phyloP scores from a whole-genome alignment of 129 eudicot species.

The Mikania micrantha region DNA sequence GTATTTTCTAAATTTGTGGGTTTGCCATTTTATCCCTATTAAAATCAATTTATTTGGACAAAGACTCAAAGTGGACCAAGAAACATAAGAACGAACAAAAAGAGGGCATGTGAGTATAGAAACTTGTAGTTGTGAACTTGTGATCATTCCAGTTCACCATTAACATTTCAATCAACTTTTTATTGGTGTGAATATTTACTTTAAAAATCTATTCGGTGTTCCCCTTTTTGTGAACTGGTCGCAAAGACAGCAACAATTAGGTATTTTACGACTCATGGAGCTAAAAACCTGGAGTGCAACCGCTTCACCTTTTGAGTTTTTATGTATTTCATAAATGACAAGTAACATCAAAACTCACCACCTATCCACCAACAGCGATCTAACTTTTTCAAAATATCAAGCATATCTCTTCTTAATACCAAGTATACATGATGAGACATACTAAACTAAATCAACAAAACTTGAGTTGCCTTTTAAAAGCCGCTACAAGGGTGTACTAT shows the following conservation, averaged over 20 bases:
- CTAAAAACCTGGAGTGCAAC: background rate
- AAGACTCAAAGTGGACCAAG: too few species aligned
- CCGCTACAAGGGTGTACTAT: too few species aligned
- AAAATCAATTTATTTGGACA: too few species aligned
- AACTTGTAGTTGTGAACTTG: too few species aligned
- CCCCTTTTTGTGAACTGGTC: background rate
- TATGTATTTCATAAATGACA: background rate
- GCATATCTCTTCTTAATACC: background rate
- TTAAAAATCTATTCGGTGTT: background rate
- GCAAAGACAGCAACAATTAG: background rate
- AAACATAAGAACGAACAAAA: background rate
- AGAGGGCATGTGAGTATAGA: background rate
- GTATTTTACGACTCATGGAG: background rate
- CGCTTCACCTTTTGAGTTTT: background rate
- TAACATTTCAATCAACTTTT: background rate
- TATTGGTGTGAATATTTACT: background rate
- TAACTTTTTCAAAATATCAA: background rate
- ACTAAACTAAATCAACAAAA: background rate
- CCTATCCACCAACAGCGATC: background rate
- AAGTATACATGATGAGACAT: background rate
- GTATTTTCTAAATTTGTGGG: too few species aligned
- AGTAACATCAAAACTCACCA: background rate
- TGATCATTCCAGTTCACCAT: background rate
- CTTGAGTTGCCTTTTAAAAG: background rate
- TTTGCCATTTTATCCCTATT: too few species aligned